Conservation (phyloP, 139 green algal genomes). For the Chlorella ohadii region DNA sequence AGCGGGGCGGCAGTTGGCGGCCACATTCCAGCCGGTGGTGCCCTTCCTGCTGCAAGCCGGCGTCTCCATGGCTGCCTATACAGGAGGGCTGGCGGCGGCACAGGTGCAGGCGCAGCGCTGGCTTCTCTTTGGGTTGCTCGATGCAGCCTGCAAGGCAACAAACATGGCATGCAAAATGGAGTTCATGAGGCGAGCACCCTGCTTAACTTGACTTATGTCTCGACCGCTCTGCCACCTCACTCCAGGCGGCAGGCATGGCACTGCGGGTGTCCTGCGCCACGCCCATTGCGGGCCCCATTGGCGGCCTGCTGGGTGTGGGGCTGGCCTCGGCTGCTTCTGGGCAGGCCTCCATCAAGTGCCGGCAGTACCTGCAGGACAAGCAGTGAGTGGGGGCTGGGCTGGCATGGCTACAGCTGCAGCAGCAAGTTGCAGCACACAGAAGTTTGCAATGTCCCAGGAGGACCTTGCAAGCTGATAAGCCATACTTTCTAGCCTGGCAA, state of each 20-base stretch:
- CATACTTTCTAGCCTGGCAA: too few species aligned
- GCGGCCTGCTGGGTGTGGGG: constrained; percentile 65
- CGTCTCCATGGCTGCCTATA: constrained; percentile 42
- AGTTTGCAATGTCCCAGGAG: too few species aligned
- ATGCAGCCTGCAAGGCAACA: too few species aligned
- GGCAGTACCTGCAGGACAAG: neutral
- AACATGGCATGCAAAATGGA: too few species aligned
- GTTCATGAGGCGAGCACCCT: too few species aligned
- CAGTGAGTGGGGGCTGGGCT: neutral
- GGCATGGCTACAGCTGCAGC: too few species aligned
- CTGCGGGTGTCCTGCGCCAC: constrained; percentile 76
- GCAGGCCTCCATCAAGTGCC: constrained; percentile 49
- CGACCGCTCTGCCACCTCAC: too few species aligned
- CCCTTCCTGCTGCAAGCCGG: constrained; percentile 39
- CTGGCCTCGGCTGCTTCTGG: constrained; percentile 65
- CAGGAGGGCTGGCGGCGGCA: constrained; percentile 34
- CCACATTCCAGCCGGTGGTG: constrained; percentile 33
- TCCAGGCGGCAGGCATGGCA: constrained; percentile 47
- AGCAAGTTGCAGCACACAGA: too few species aligned
- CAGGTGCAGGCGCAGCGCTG: constrained; percentile 15
- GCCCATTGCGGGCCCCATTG: constrained; percentile 56
- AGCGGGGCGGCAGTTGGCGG: neutral
- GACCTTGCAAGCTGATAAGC: too few species aligned
- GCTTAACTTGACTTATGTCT: too few species aligned
- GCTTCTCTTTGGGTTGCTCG: too few species aligned